Evolutionary conservation across 1,284 basidiomycete genomes (phyloP).

Genomic region (Wolfiporia cocos): DNA sequence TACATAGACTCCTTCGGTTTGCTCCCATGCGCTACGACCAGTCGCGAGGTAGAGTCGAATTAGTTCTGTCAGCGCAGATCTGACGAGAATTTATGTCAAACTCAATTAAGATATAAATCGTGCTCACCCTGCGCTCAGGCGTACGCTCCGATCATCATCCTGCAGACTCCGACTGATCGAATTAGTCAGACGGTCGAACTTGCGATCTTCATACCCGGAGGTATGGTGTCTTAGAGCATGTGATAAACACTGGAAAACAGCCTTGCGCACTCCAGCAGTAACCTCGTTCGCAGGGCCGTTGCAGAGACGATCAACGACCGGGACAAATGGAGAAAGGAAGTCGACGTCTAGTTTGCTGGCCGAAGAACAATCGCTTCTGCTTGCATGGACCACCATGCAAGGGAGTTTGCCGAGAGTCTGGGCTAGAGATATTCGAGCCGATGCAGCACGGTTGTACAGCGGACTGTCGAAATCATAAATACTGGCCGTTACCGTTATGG

Average conservation of each 20-base stretch:
- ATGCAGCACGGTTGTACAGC: slow-evolving; percentile 23
- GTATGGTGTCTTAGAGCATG: slow-evolving; percentile 44
- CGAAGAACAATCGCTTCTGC: slow-evolving; percentile 26
- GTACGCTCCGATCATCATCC: slow-evolving; percentile 50
- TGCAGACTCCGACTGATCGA: slow-evolving; percentile 42
- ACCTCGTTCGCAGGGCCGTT: slow-evolving; percentile 41
- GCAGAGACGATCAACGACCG: slow-evolving; percentile 37
- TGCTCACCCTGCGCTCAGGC: slow-evolving; percentile 63
- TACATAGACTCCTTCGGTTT: slow-evolving; percentile 39
- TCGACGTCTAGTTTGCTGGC: slow-evolving; percentile 22
- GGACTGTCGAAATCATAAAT: slow-evolving; percentile 23
- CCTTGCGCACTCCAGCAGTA: slow-evolving; percentile 38
- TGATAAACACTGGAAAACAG: slow-evolving; percentile 37
- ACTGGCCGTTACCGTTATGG: slow-evolving; percentile 2
- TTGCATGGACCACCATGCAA: slow-evolving; percentile 39
- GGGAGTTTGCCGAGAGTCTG: slow-evolving; percentile 31
- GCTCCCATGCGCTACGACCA: slow-evolving; percentile 20
- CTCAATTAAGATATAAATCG: neutral
- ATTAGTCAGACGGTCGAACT: slow-evolving; percentile 31
- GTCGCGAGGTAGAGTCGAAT: slow-evolving; percentile 33
- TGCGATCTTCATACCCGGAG: slow-evolving; percentile 26
- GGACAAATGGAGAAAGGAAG: slow-evolving; percentile 32
- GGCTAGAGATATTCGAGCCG: slow-evolving; percentile 29
- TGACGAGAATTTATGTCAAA: too few relatives aligned
- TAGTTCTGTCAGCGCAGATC: slow-evolving; percentile 34